These are phyloP conservation scores for Amborella trichopoda DNA, from an alignment of 164 flowering plant species.

Conservation along the genomic window DNA sequence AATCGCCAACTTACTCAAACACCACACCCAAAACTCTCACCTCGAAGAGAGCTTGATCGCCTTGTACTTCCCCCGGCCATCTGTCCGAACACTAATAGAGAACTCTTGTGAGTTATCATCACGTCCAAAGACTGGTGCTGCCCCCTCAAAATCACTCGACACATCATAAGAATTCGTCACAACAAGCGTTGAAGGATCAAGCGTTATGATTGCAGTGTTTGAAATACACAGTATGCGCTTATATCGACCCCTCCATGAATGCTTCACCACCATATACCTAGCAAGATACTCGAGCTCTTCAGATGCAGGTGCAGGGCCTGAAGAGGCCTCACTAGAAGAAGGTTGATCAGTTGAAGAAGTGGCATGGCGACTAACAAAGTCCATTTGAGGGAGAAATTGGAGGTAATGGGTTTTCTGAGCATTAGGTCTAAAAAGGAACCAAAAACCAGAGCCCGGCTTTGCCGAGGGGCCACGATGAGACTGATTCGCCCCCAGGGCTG, in stretches of 20 bases:
- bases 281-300: conserved; percentile 96
- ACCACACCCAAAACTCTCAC: no score
- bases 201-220: conserved; percentile 38
- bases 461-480: conserved; percentile 54
- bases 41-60: conserved; percentile 66
- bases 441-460: conserved; percentile 34
- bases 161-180: conserved; percentile 88
- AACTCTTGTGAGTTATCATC: conserved; percentile 81
- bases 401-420: conserved; percentile 51
- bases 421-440: conserved; percentile 44
- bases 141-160: conserved; percentile 57
- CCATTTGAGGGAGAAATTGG: conserved; percentile 56
- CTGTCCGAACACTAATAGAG: conserved; percentile 67
- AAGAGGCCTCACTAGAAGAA: conserved; percentile 5
- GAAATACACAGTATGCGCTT: conserved; percentile 86
- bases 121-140: conserved; percentile 56
- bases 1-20: no score
- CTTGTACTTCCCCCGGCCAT: conserved; percentile 85
- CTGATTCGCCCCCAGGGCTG: conserved; percentile 99
- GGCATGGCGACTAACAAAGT: conserved; percentile 42
- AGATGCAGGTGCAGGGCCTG: conserved; percentile 13
- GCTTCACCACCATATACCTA: conserved; percentile 75
- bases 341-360: conserved; percentile 15
- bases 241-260: conserved; percentile 98
- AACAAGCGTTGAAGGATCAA: conserved; percentile 68